Percentiles rank a stretch among this genome's conserved stretches.
These are phyloP conservation scores for Aspergillus taichungensis DNA, from an alignment of 495 filamentous ascomycete species.

Conservation along the genomic window DNA sequence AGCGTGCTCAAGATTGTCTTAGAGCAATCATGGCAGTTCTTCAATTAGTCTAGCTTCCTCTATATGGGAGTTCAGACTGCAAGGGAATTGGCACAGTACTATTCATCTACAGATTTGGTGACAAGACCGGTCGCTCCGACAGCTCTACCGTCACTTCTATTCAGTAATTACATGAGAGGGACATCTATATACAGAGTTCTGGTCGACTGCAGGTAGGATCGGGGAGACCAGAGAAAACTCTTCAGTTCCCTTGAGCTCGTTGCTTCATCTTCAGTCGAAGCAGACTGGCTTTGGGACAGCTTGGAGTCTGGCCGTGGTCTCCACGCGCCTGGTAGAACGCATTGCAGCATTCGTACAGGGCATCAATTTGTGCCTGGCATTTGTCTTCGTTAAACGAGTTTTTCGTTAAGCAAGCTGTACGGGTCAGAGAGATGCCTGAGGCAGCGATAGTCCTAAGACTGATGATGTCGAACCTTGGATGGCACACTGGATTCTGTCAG, in stretches of 20 bases:
- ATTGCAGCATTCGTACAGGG: slow-evolving; percentile 93
- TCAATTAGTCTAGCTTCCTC: slow-evolving; percentile 54
- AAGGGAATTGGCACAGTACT: slow-evolving; percentile 42
- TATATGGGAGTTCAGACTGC: slow-evolving; percentile 45
- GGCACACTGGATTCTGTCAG: slow-evolving; percentile 54
- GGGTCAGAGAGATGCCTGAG: slow-evolving; percentile 9
- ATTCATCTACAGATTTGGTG: background rate
- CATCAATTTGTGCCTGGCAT: slow-evolving; percentile 72
- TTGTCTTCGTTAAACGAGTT: slow-evolving; percentile 83
- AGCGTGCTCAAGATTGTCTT: slow-evolving; percentile 99
- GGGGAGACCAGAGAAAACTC: background rate
- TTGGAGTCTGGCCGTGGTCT: slow-evolving; percentile 63
- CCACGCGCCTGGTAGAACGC: slow-evolving; percentile 77
- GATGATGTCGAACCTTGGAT: slow-evolving; percentile 60
- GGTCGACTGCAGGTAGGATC: no score
- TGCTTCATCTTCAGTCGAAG: slow-evolving; percentile 85
- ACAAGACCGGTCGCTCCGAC: no score
- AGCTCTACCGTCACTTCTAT: background rate
- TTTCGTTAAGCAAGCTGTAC: slow-evolving; percentile 68
- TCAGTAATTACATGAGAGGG: no score
- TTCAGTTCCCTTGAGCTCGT: slow-evolving; percentile 37
- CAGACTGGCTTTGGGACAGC: slow-evolving; percentile 77
- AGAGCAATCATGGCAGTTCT: slow-evolving; percentile 64
- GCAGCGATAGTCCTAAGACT: background rate
- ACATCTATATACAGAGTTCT: no score